These are phyloP conservation scores for Vitis hybrid DNA, from an alignment of 177 flowering plant species.

Conservation along the genomic window DNA sequence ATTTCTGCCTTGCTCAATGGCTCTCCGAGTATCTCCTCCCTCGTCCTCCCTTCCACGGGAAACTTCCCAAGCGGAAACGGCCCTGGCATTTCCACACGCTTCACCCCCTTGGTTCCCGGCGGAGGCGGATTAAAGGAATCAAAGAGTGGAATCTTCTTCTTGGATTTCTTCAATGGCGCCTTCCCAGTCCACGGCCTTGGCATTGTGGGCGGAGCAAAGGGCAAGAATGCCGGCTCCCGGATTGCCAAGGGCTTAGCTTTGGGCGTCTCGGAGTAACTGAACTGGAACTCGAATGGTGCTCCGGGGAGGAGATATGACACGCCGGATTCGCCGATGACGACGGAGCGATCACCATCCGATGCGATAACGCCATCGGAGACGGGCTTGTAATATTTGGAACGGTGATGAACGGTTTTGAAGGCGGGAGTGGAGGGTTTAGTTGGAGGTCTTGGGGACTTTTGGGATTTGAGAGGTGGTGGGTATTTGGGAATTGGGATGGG, in stretches of 20 bases:
- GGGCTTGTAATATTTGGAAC: conserved; percentile 72
- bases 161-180: conserved; percentile 63
- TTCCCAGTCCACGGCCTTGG: conserved; percentile 97
- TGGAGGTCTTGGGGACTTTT: conserved; percentile 14
- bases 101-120: conserved; percentile 39
- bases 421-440: conserved; percentile 36
- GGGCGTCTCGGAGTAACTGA: conserved; percentile 94
- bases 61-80: conserved; percentile 48
- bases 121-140: conserved; percentile 49
- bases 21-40: conserved; percentile 79
- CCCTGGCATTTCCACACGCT: conserved; percentile 54
- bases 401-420: conserved; percentile 54
- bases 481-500: conserved; percentile 40
- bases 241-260: conserved; percentile 78
- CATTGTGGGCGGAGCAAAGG: conserved; percentile 92
- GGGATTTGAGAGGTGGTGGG: conserved; percentile 21
- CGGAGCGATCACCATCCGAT: conserved; percentile 61
- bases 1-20: conserved; percentile 69
- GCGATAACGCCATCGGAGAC: conserved; percentile 55
- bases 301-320: conserved; percentile 86
- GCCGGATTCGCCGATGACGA: conserved; percentile 77
- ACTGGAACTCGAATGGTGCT: conserved; percentile 95
- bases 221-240: conserved; percentile 88
- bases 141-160: conserved; percentile 61
- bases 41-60: conserved; percentile 39